Base-by-base conservation (phyloP, 306 rosid genomes). In the Prunus mume region DNA sequence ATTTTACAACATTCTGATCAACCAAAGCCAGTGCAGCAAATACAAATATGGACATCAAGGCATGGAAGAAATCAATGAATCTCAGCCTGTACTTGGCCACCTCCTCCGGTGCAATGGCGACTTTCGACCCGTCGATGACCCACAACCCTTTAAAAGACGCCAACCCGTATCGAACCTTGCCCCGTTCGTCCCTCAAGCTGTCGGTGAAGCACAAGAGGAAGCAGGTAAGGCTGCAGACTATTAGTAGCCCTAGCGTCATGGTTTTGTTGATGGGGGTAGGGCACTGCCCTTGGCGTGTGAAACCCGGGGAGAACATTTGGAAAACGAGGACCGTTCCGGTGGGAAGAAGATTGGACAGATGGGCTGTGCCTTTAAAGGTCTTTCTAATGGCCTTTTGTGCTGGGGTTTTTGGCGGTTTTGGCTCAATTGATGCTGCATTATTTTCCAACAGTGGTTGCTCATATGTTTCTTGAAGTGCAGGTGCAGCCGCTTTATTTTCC, bases 21-120 rank as follows among this genome's bases (percentile, higher is more conserved):
- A 91, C 88, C 67, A 89, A 34, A 4, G 92, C 93, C 68, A 91
- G 85, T 43, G 96, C 96, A 41, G 80, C 88, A 78, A 93, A 93
- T 3, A 91, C 93, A 74, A 88, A 13, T 50, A 88, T 50, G 9
- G 96, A 88, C 86, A 87, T 77, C 0, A 86, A 34, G 17, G 93
- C 96, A 56, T 91, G 97, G 73, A 90, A 62, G 51, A 91, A 87
- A 81, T 90, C 97, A 4, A 91, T 83, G 5, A 78, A 82, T 43
- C 77, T 52, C 0, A 93, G 68, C 62, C 82, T 71, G 74, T 88
- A 91, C n/a, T 78, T 85, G 14, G 83, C 85, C 7, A 82, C 87
- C 22, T 86, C 77, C 61, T 87, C 84, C 1, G 80, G 76, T 19
- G 85, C 57, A 73, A 86, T 67, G 2, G 46, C 49, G 9, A 77